Evolutionary conservation across 768 basidiomycete species (phyloP), one percentile per base, ranked within the genome.

Genomic region (Hebeloma cylindrosporum): DNA sequence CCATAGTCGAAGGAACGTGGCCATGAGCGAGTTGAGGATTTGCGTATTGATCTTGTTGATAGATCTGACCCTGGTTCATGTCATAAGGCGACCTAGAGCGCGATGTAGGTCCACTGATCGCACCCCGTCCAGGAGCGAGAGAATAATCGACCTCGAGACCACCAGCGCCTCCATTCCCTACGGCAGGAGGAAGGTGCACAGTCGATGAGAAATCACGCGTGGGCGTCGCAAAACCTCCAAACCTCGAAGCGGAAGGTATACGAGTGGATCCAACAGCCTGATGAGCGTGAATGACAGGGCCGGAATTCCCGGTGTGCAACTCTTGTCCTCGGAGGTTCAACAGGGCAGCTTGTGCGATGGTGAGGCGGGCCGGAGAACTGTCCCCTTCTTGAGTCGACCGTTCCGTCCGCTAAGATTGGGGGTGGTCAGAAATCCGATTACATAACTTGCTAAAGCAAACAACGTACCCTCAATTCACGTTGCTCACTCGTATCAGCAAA

Each of bases 401-500:
- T 62, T 89, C 87, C 8, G 70, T 54, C 25, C 86, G 77, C 85
- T 89, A 52, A 17, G 45, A 45, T 20, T 32, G 35, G 38, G 13
- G 16, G 39, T 22, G 38, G 27, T 29, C 40, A 50, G 39, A 41
- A 30, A 35, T 30, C 8, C 22, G 28, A 42, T 36, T 20, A 29
- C 13, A 32, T 32, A 29, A 20, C 7, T 14, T 7, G 13, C 13
- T 34, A 27, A 29, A 25, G 41, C 14, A 27, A 28, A 11, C 47
- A 47, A 74, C 82, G 26, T 45, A 87, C 87, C 57, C 88, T 70
- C 32, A 90, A 66, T 54, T 90, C 87, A 42, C 88, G 67, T 60
- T 90, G 87, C 57, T 89, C 88, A 8, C 74, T 69, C 7, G 82
- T 87, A 58, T 90, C 87, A 10, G 87, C 87, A 56, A 89, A 89